phyloP scores from a whole-genome alignment of 2,329 filamentous ascomycete species.

The Pyrenophora graminea region DNA sequence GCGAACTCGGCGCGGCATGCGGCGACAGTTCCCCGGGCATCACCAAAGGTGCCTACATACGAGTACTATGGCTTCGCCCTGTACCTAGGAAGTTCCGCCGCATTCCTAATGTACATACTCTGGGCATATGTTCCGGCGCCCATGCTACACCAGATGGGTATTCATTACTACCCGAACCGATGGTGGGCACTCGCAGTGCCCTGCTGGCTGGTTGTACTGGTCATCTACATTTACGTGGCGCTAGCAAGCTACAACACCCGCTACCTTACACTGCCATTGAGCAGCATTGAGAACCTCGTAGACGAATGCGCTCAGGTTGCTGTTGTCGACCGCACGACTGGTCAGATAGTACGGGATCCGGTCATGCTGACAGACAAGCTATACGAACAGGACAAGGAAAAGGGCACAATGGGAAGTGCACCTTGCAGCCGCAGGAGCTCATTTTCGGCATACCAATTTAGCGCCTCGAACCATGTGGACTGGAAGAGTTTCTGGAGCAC shows the following conservation, averaged over 20 bases:
- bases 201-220: slow-evolving; percentile 81
- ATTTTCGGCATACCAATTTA: slow-evolving; percentile 43
- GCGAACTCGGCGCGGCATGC: slow-evolving; percentile 62
- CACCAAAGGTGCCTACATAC: slow-evolving; percentile 96
- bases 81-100: slow-evolving; percentile 83
- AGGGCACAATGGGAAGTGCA: slow-evolving; percentile 48
- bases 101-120: slow-evolving; percentile 72
- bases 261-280: slow-evolving; percentile 80
- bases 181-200: slow-evolving; percentile 98
- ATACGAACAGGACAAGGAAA: slow-evolving; percentile 40
- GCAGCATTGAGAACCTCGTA: slow-evolving; percentile 83
- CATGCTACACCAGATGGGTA: slow-evolving; percentile 88
- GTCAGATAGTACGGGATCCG: slow-evolving; percentile 55
- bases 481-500: slow-evolving; percentile 88
- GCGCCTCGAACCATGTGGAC: slow-evolving; percentile 55
- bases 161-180: slow-evolving; percentile 94
- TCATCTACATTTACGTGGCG: slow-evolving; percentile 93
- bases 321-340: slow-evolving; percentile 70
- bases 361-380: slow-evolving; percentile 24
- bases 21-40: slow-evolving; percentile 76
- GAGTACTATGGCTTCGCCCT: slow-evolving; percentile 99
- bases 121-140: slow-evolving; percentile 94
- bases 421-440: slow-evolving; percentile 41
- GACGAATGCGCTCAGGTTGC: slow-evolving; percentile 89
- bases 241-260: slow-evolving; percentile 89